phyloP scores from a whole-genome alignment of 495 filamentous ascomycete genomes.

The Daldinia decipiens region DNA sequence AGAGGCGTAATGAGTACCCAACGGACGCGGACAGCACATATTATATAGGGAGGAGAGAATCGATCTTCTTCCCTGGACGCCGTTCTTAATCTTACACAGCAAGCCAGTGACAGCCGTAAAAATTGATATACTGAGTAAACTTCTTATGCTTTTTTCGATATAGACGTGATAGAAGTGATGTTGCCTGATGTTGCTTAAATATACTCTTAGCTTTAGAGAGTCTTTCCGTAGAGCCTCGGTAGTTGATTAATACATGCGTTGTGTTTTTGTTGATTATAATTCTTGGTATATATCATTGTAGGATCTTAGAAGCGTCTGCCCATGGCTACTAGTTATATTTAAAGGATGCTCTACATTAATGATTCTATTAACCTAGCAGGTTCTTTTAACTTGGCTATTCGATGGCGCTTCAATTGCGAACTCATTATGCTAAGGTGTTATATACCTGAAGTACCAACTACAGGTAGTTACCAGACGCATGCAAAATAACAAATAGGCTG shows the following conservation, averaged over 20 bases:
- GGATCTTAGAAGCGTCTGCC: too few species aligned
- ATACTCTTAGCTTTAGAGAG: background rate
- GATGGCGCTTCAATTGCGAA: too few species aligned
- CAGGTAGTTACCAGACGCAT: too few species aligned
- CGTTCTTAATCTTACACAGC: conserved; percentile 32
- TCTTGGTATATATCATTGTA: background rate
- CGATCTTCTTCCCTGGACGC: conserved; percentile 15
- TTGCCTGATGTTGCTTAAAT: background rate
- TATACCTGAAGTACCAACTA: background rate
- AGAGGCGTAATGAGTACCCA: background rate
- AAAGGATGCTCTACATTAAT: too few species aligned
- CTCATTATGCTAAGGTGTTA: too few species aligned
- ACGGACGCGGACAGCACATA: conserved; percentile 2
- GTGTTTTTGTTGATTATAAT: background rate
- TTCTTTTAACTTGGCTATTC: too few species aligned
- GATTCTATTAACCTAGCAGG: too few species aligned
- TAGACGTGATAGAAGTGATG: background rate
- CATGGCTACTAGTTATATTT: too few species aligned
- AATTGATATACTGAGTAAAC: conserved; percentile 33
- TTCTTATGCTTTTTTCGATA: background rate
- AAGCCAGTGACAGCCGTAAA: conserved; percentile 37
- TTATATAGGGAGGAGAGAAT: conserved; percentile 2
- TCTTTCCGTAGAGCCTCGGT: background rate
- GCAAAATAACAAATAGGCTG: background rate
- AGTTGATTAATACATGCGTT: background rate